phyloP scores from a whole-genome alignment of 805 yeast genomes.

The Spencermartinsiella europaea region DNA sequence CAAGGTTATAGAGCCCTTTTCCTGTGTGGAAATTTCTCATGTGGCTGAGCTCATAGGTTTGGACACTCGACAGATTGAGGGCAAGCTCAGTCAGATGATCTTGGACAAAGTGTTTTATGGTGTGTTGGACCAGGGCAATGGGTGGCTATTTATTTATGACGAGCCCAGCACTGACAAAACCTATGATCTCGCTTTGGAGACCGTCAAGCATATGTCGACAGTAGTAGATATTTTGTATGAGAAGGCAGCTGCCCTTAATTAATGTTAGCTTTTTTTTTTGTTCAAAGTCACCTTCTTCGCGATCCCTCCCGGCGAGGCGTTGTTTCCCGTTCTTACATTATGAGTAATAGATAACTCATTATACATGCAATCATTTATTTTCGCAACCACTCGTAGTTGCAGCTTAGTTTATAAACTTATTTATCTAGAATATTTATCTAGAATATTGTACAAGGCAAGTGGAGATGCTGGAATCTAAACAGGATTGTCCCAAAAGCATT shows the following conservation, averaged over 20 bases:
- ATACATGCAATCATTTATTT: no score
- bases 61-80: constrained; percentile 83
- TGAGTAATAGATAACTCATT: no score
- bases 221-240: constrained; percentile 91
- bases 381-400: no score
- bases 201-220: constrained; percentile 77
- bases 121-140: constrained; percentile 96
- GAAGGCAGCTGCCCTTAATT: constrained; percentile 82
- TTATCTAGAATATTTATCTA: no score
- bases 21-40: constrained; percentile 90
- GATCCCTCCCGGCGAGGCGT: no score
- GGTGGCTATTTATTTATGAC: constrained; percentile 90
- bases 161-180: constrained; percentile 85
- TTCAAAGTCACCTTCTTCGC: no score
- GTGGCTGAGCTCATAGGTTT: constrained; percentile 84
- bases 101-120: constrained; percentile 93
- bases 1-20: constrained; percentile 93
- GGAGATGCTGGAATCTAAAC: no score
- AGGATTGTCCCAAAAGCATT: no score
- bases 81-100: constrained; percentile 93
- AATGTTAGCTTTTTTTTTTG: no score
- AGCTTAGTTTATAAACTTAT: no score
- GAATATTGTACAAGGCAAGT: no score
- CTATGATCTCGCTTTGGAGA: constrained; percentile 79
- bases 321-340: no score